Conservation (phyloP, 108 stramenopile species). For the Seminavis robusta region DNA sequence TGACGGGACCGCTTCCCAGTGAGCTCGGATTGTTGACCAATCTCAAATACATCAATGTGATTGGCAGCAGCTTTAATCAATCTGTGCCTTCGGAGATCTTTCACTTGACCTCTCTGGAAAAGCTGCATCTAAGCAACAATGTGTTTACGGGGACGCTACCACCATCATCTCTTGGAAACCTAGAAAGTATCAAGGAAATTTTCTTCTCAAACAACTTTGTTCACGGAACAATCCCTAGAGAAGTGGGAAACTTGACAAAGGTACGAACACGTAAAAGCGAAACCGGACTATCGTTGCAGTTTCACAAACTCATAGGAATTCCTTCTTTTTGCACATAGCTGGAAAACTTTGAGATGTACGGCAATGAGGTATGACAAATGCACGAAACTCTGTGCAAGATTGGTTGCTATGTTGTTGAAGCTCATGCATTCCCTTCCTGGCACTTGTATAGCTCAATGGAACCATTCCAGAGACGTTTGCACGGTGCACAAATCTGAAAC, state of each 20-base stretch:
- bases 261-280: too few species aligned
- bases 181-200: conserved; percentile 6
- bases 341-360: conserved; percentile 26
- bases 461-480: conserved; percentile 36
- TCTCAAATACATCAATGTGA: conserved; percentile 44
- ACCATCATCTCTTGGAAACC: conserved; percentile 4
- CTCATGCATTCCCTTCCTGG: too few species aligned
- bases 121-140: conserved; percentile 33
- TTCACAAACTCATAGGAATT: too few species aligned
- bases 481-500: conserved; percentile 32
- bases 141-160: conserved; percentile 42
- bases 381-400: too few species aligned
- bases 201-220: not conserved
- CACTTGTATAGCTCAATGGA: conserved; percentile 36
- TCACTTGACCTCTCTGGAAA: conserved; percentile 29
- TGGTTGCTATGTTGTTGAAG: too few species aligned
- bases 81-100: conserved; percentile 48
- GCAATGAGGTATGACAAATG: too few species aligned
- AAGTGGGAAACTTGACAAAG: conserved; percentile 20
- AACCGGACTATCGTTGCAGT: too few species aligned
- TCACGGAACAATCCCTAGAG: conserved; percentile 20
- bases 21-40: conserved; percentile 53
- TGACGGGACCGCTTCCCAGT: conserved; percentile 48
- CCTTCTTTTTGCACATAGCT: too few species aligned
- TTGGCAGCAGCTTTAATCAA: conserved; percentile 17